phyloP scores from a whole-genome alignment of 139 green algal genomes.

The Ulvella scutata region DNA sequence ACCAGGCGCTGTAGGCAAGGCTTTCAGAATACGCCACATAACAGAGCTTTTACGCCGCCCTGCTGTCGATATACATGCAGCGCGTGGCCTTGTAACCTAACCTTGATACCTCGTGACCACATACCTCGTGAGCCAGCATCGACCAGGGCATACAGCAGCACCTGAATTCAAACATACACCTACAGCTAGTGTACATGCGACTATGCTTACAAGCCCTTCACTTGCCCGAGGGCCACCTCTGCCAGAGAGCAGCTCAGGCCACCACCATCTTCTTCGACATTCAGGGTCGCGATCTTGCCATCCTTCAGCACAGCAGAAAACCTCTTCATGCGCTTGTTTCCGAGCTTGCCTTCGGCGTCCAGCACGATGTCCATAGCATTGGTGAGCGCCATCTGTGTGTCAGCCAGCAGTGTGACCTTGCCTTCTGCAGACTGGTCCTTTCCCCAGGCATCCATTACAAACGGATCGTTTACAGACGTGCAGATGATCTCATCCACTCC shows the following conservation, averaged over 20 bases:
- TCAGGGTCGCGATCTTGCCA: constrained; percentile 11
- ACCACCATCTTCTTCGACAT: constrained; percentile 5
- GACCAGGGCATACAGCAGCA: too few species aligned
- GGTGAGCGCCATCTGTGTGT: constrained; percentile 32
- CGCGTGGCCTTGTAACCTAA: too few species aligned
- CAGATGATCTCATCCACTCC: constrained; percentile 31
- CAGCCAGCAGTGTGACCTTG: constrained; percentile 38
- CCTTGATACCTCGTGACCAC: too few species aligned
- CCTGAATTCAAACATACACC: too few species aligned
- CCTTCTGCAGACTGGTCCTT: constrained; percentile 19
- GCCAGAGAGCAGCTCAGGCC: constrained; percentile 6
- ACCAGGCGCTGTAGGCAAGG: too few species aligned
- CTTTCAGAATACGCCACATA: too few species aligned
- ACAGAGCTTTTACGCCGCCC: too few species aligned
- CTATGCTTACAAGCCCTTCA: background rate
- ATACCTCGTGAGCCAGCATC: too few species aligned
- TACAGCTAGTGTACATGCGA: too few species aligned
- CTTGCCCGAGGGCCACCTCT: constrained; percentile 7
- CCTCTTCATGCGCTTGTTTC: constrained; percentile 16
- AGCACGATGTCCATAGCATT: constrained; percentile 45
- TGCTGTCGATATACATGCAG: too few species aligned
- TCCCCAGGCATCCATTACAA: constrained; percentile 57
- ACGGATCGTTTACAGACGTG: constrained; percentile 57
- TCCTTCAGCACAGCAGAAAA: constrained; percentile 31
- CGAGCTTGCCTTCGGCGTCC: constrained; percentile 27